These are phyloP conservation scores for Ustulina deusta DNA, from an alignment of 2,329 filamentous ascomycete species.

Conservation along the genomic window DNA sequence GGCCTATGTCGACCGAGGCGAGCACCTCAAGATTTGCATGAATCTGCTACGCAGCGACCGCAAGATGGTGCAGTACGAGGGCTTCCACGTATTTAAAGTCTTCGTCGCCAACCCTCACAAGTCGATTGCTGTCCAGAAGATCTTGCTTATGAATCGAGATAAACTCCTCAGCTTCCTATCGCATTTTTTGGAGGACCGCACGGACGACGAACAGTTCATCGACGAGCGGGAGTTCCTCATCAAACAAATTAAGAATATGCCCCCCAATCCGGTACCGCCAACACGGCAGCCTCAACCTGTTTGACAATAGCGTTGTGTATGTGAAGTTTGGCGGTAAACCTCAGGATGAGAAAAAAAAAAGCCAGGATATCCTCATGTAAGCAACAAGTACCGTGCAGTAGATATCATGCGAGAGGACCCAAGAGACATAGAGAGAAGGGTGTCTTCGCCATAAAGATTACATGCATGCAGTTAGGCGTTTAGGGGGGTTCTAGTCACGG, in stretches of 20 bases:
- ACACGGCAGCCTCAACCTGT: constrained; percentile 56
- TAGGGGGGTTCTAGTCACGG: constrained; percentile 39
- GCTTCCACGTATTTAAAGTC: constrained; percentile 99
- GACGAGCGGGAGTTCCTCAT: constrained; percentile 98
- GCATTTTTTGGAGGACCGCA: constrained; percentile 92
- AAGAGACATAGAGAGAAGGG: constrained; percentile 29
- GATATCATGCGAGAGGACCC: constrained; percentile 17
- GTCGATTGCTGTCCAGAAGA: constrained; percentile 93
- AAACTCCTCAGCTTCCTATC: constrained; percentile 89
- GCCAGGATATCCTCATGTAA: constrained; percentile 24
- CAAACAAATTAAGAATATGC: constrained; percentile 86
- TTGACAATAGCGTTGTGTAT: constrained; percentile 26
- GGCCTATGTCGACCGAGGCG: constrained; percentile 91
- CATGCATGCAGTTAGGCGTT: constrained; percentile 52
- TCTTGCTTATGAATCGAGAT: constrained; percentile 95
- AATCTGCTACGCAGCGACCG: constrained; percentile 94
- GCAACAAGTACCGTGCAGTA: constrained; percentile 11
- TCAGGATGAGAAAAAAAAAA: constrained; percentile 17
- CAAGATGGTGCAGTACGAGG: constrained; percentile 99
- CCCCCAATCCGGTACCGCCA: constrained; percentile 66
- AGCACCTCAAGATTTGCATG: constrained; percentile 98
- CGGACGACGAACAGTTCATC: constrained; percentile 97
- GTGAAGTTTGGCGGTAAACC: constrained; percentile 10
- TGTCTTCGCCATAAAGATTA: constrained; percentile 46
- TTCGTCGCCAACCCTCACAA: constrained; percentile 99